Percentiles rank a stretch among this genome's conserved stretches.
Conservation (phyloP, 345 rosid genomes). For the Microcos paniculata region DNA sequence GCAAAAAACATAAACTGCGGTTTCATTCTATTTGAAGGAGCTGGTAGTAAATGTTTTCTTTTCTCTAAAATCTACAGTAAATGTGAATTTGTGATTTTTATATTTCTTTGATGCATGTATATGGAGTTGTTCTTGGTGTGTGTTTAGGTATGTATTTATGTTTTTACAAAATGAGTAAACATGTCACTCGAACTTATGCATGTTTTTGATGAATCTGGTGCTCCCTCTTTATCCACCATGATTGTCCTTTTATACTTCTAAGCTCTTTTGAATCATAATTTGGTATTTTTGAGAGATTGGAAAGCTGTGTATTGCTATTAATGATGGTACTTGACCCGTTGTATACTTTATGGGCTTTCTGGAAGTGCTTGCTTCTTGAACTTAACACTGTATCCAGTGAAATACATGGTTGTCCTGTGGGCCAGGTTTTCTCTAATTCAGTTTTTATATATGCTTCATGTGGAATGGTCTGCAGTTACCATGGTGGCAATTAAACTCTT, state of each 20-base stretch:
- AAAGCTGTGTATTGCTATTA: slow-evolving; percentile 2
- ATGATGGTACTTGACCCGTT: neutral
- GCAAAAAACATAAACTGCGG: neutral
- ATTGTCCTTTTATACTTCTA: neutral
- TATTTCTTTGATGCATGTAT: neutral
- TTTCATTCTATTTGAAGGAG: neutral
- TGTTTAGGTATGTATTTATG: neutral
- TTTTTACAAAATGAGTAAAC: neutral
- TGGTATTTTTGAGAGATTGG: neutral
- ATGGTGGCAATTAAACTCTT: neutral
- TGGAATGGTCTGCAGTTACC: slow-evolving; percentile 6
- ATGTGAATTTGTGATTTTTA: neutral
- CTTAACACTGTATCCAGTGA: neutral
- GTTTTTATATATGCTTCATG: slow-evolving; percentile 12
- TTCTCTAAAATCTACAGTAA: neutral
- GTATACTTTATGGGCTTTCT: neutral
- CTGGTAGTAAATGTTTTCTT: neutral
- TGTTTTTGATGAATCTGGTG: neutral
- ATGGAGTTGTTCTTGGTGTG: neutral
- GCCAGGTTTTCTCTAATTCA: neutral
- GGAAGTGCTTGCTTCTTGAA: slow-evolving; percentile 11
- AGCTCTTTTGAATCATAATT: neutral
- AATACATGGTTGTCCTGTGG: neutral
- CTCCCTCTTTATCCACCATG: neutral
- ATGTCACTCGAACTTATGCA: slow-evolving; percentile 7